Conservation (phyloP, 1,284 basidiomycete species). For the Malassezia vespertilionis region DNA sequence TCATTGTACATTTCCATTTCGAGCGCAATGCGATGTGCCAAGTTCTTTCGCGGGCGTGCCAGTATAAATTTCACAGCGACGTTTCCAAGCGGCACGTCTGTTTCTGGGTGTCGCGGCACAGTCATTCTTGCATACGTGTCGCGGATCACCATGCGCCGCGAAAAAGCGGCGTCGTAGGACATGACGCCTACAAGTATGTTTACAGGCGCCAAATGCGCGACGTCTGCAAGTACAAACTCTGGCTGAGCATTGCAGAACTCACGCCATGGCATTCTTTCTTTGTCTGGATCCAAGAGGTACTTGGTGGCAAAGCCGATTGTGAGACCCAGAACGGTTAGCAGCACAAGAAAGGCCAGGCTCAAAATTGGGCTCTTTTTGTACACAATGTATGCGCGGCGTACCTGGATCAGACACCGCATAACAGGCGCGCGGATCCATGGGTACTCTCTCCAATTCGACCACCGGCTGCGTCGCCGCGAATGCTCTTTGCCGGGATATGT, state of each 20-base stretch:
- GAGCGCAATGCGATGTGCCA: slow-evolving; percentile 66
- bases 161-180: slow-evolving; percentile 63
- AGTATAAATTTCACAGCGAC: slow-evolving; percentile 83
- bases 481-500: too few relatives aligned
- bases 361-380: too few relatives aligned
- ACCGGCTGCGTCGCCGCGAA: too few relatives aligned
- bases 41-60: slow-evolving; percentile 68
- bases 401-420: too few relatives aligned
- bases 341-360: too few relatives aligned
- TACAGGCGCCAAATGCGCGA: slow-evolving; percentile 67
- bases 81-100: slow-evolving; percentile 52
- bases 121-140: slow-evolving; percentile 75
- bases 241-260: slow-evolving; percentile 65
- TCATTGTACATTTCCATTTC: slow-evolving; percentile 92
- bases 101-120: slow-evolving; percentile 34
- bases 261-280: slow-evolving; percentile 83
- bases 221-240: slow-evolving; percentile 48
- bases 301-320: background rate
- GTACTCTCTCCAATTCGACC: too few relatives aligned
- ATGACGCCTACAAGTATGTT: slow-evolving; percentile 85
- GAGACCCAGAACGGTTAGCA: background rate
- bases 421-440: too few relatives aligned
- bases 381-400: too few relatives aligned
- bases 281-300: slow-evolving; percentile 66
- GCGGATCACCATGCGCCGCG: slow-evolving; percentile 77